Evolutionary conservation across 2,329 filamentous ascomycete species (phyloP), one percentile per base, ranked within the genome.

Genomic region (Hypoxylon sp.): DNA sequence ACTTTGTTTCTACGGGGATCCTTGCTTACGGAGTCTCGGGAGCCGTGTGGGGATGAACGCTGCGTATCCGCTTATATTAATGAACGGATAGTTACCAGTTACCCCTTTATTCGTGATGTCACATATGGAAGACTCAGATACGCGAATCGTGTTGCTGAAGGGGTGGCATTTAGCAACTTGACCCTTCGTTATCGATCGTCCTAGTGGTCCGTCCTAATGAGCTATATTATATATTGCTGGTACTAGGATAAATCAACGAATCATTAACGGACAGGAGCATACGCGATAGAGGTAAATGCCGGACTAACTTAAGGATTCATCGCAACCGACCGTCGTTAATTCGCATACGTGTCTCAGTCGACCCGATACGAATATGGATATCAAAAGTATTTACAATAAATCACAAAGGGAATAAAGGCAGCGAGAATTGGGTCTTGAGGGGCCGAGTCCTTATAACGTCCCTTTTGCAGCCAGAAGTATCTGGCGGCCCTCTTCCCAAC

Each of bases 401-500:
- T 6, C 32, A 28, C 61, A 56, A 57, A 58, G 54, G 36, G 56
- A 44, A 58, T 26, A 30, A 5, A 49, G 48, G 30, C 2, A 42
- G 38, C 3, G 40, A 18, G 18, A 24, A 22, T 36, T 14, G 11
- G 6, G 20, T 6, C 20, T 28, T 20, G 40, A 9, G 16, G 18
- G 7, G 22, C 11, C 46, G 14, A 4, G 1, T 44, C 30, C 53
- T 30, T 52, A 62, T 5, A 6, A 20, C 12, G 22, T 24, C 5
- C 32, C 3, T 45, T 68, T 71, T 7, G 65, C 70, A 16, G 44
- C 78, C 22, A 73, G 61, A 59, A 88, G 73, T 49, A 87, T 80
- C 40, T 80, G 74, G 3, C 82, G 80, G 0, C 84, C 86, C 75
- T 89, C 87, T 6, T 84, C 81, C 85, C 87, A 87, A 8, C 85